Conservation (phyloP, 192 early-diverging fungal genomes). For the Entomortierella beljakovae region DNA sequence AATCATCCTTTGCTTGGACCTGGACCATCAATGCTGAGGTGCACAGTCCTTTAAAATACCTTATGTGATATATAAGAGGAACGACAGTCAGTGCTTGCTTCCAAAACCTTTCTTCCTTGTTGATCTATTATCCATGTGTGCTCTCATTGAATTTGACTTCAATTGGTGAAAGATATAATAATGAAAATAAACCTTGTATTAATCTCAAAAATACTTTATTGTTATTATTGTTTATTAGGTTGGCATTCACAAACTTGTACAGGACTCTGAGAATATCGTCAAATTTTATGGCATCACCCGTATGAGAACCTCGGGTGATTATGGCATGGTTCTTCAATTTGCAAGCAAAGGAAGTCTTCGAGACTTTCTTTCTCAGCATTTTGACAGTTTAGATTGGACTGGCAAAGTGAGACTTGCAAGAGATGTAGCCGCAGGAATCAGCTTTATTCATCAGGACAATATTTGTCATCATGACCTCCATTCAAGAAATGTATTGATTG, state of each 20-base stretch:
- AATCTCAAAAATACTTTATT: too few relatives aligned
- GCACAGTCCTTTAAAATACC: too few relatives aligned
- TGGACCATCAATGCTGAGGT: too few relatives aligned
- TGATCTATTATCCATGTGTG: too few relatives aligned
- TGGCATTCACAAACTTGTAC: slow-evolving; percentile 36
- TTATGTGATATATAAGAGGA: too few relatives aligned
- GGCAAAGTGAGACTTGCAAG: slow-evolving; percentile 41
- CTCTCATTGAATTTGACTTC: too few relatives aligned
- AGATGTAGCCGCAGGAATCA: slow-evolving; percentile 49
- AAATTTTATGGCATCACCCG: slow-evolving; percentile 50
- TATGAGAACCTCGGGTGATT: slow-evolving; percentile 38
- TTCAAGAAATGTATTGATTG: slow-evolving; percentile 56
- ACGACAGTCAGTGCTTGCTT: too few relatives aligned
- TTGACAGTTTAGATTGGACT: slow-evolving; percentile 26
- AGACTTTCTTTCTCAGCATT: slow-evolving; percentile 46
- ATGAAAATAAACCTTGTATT: too few relatives aligned
- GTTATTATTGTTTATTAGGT: slow-evolving; percentile 10
- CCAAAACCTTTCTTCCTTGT: too few relatives aligned
- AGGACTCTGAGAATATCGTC: slow-evolving; percentile 50
- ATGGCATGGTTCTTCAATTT: slow-evolving; percentile 52
- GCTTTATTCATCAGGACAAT: slow-evolving; percentile 51
- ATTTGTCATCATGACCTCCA: slow-evolving; percentile 54
- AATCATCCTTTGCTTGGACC: too few relatives aligned
- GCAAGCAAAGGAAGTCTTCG: slow-evolving; percentile 50
- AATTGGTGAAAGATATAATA: too few relatives aligned